Percentiles rank a stretch among this genome's conserved stretches.
phyloP scores from a whole-genome alignment of 345 rosid species.

The Populus alba region DNA sequence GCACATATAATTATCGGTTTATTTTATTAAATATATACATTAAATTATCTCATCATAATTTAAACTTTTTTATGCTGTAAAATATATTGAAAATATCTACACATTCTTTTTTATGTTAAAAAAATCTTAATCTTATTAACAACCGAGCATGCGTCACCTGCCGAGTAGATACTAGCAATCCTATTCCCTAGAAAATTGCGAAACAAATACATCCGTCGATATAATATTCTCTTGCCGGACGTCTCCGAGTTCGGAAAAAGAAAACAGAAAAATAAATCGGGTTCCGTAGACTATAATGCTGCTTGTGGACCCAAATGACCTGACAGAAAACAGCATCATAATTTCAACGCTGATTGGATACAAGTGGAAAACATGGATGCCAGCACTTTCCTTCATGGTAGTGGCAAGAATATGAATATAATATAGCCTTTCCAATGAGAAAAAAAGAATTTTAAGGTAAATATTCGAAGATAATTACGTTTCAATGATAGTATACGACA shows the following conservation, averaged over 20 bases:
- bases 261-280: background rate
- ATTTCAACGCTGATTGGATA: conserved; percentile 6
- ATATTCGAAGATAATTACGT: background rate
- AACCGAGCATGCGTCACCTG: too few relatives aligned
- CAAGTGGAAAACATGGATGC: background rate
- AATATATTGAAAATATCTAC: too few relatives aligned
- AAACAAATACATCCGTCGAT: too few relatives aligned
- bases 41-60: too few relatives aligned
- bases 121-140: too few relatives aligned
- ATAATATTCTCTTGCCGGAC: background rate
- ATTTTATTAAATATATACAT: too few relatives aligned
- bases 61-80: too few relatives aligned
- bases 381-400: background rate
- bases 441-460: background rate
- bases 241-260: background rate
- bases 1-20: too few relatives aligned
- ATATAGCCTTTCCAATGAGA: background rate
- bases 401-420: conserved; percentile 2
- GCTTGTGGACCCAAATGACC: background rate
- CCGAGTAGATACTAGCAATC: too few relatives aligned
- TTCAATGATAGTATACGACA: background rate
- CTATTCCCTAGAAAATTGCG: background rate
- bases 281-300: background rate
- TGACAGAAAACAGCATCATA: background rate
- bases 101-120: too few relatives aligned